Evolutionary conservation across 208 protist species (phyloP).

Genomic region (Trypanosoma congolense): DNA sequence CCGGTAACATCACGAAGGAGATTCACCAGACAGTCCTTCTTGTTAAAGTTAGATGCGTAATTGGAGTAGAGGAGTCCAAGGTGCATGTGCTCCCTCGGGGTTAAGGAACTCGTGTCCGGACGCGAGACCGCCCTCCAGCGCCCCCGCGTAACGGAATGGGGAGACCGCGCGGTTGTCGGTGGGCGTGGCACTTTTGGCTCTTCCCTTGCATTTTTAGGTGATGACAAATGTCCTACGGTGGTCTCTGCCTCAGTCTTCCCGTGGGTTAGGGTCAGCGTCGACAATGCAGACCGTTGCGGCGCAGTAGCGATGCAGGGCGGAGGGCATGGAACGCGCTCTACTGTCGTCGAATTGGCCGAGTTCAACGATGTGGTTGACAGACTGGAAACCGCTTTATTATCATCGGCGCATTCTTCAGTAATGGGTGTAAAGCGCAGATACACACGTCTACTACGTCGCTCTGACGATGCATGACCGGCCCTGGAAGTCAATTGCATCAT

Average conservation of each 20-base stretch:
- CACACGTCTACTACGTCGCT: not conserved
- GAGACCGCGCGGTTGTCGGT: not conserved
- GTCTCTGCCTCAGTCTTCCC: too few relatives aligned
- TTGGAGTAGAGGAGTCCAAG: not conserved
- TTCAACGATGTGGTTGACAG: not conserved
- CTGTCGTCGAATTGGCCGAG: not conserved
- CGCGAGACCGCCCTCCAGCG: too few relatives aligned
- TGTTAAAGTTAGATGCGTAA: not conserved
- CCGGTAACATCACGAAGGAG: constrained; percentile 9
- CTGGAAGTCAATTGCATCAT: not conserved
- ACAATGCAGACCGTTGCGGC: too few relatives aligned
- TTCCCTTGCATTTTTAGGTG: not conserved
- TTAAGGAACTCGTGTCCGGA: not conserved
- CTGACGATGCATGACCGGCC: not conserved
- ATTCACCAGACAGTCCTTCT: constrained; percentile 5
- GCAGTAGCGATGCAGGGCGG: too few relatives aligned
- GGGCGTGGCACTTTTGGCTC: not conserved
- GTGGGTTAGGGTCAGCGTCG: too few relatives aligned
- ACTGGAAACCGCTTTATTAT: not conserved
- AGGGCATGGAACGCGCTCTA: too few relatives aligned
- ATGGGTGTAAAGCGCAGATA: constrained; percentile 6
- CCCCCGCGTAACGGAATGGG: not conserved
- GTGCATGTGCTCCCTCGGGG: not conserved
- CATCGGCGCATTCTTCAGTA: not conserved
- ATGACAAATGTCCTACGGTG: not conserved